Evolutionary conservation across 1,139 yeast genomes (phyloP), one percentile per base, ranked within the genome.

Genomic region (Pichia terricola): DNA sequence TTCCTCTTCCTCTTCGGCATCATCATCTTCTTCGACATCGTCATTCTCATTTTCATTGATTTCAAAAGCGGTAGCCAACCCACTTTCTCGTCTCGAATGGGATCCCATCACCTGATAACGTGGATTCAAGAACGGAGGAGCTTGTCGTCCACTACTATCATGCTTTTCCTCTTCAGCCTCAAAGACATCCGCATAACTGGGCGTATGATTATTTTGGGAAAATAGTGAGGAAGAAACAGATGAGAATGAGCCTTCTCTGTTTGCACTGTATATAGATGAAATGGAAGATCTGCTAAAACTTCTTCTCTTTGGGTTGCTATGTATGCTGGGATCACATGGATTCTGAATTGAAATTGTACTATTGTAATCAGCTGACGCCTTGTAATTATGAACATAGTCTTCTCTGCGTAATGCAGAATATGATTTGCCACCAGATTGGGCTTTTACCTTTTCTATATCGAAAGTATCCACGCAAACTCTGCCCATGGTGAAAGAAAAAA

Each of bases 271-370:
- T 10, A 46, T 43, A 11, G 43, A 43, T 5, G 45, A 37, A 11
- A 46, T 41, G n/a, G 46, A 46, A 26, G 43, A 41, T 31, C 49
- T 34, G 10, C 36, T 35, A 3, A 35, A 4, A 30, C 45, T 42
- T 10, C 11, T 35, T 22, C 45, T 39, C n/a, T 36, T 41, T 16
- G 22, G 22, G 22, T 16, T 16, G 22, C 22, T 16, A 16, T 16
- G 22, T 16, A 16, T 16, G 22, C 22, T 16, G 22, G 22, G 22
- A 16, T 16, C 22, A 16, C 22, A 16, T 16, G 22, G 22, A 16
- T 16, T 16, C 22, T 16, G 22, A 16, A 16, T 16, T 16, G 22
- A 16, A 16, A 16, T 16, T 16, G 22, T 16, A 16, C 22, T 16
- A 16, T 16, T 16, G 22, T 16, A 16, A 16, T 16, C 22, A 16